Evolutionary conservation across 2,329 filamentous ascomycete species (phyloP).

Genomic region (Harringtonia aguacate): DNA sequence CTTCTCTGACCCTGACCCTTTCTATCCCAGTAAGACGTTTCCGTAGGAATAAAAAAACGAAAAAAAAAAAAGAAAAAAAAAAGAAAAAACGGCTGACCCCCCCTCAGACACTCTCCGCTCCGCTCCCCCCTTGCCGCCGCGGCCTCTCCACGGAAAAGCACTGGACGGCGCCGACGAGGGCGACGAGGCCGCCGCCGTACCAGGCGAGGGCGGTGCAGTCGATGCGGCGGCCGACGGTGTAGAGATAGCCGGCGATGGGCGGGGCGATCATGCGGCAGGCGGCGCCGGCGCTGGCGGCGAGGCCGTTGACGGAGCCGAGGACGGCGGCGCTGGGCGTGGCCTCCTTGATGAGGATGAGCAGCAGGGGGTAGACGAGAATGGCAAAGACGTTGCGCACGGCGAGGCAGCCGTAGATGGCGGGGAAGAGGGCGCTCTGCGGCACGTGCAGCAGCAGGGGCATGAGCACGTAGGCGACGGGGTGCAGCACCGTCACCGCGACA

Average conservation of each 20-base stretch:
- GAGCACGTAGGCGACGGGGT: constrained; percentile 49
- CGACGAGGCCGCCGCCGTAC: constrained; percentile 50
- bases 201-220: constrained; percentile 52
- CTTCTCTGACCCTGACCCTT: no score
- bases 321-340: constrained; percentile 45
- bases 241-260: constrained; percentile 52
- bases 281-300: constrained; percentile 55
- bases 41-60: no score
- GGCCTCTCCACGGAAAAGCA: constrained; percentile 41
- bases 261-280: constrained; percentile 59
- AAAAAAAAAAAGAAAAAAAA: background rate
- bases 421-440: constrained; percentile 34
- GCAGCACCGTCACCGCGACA: constrained; percentile 45
- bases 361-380: constrained; percentile 54
- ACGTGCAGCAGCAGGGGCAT: constrained; percentile 48
- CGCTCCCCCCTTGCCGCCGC: constrained; percentile 2
- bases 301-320: constrained; percentile 54
- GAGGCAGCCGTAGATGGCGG: constrained; percentile 48
- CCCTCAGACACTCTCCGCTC: background rate
- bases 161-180: constrained; percentile 46
- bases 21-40: no score
- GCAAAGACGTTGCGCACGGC: constrained; percentile 48
- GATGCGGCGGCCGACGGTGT: constrained; percentile 46
- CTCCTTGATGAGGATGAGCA: constrained; percentile 59
- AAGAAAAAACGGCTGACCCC: background rate